Evolutionary conservation across 2,329 filamentous ascomycete genomes (phyloP), one percentile per base, ranked within the genome.

Genomic region (Penicillium sp.): DNA sequence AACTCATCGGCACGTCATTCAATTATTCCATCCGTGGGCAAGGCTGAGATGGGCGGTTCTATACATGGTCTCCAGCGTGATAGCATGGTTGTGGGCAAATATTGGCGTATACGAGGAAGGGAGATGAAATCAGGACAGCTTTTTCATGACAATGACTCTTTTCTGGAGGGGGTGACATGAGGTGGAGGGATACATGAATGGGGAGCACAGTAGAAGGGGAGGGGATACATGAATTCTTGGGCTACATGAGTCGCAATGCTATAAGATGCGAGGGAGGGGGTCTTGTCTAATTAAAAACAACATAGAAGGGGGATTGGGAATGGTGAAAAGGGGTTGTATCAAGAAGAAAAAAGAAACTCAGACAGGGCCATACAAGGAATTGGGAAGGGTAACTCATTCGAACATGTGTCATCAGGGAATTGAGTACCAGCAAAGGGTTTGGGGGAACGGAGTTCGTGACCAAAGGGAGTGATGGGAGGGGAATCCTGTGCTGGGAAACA

Each of bases 141-240:
- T 66, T 57, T 71, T 72, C 70, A 66, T 73, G 62, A 63, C 67
- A 64, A 65, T 61, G 64, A 66, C 68, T 72, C 67, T 66, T 68
- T 69, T 63, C 63, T 66, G 59, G 62, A 56, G 57, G 38, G 58
- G 46, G 50, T 50, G 57, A 59, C 57, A 59, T 57, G 58, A 57
- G 48, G 53, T 54, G 50, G 54, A 50, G 58, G 57, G 55, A 57
- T 61, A 64, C 58, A 64, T 56, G 60, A 54, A 48, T 39, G 50
- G 58, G 61, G 65, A 60, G 65, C 73, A 74, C 72, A 75, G 74
- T 69, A 72, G 64, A 69, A 62, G 51, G 38, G 46, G 49, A 40
- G 24, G 61, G 64, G 66, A 61, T 76, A 76, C 74, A 76, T 76
- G 72, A 75, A 64, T 74, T 72, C 61, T 61, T 51, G 64, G 64